Conservation (phyloP, 2,329 filamentous ascomycete genomes). For the Rhinocladiella mackenziei region DNA sequence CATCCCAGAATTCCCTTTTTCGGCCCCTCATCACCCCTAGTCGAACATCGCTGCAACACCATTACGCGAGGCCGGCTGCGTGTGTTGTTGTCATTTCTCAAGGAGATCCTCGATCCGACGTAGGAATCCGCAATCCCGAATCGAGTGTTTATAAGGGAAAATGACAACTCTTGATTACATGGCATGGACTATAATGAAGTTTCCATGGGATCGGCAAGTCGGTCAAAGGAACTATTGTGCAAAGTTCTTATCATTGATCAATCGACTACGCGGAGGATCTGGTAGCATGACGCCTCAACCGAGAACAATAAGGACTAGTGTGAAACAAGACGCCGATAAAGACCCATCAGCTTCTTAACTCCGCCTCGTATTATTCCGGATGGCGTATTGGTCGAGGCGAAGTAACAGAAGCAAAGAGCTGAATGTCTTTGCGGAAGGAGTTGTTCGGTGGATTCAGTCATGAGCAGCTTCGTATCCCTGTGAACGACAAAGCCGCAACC, state of each 20-base stretch:
- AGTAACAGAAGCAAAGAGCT: neutral
- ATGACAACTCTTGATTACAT: conserved; percentile 14
- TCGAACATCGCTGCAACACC: conserved; percentile 14
- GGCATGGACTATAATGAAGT: conserved; percentile 7
- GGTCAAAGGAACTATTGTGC: conserved; percentile 2
- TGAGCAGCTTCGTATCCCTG: too few species aligned
- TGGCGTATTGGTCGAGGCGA: neutral
- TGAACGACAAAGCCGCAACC: conserved; percentile 19
- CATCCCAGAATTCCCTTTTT: conserved; percentile 2
- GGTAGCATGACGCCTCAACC: conserved; percentile 13
- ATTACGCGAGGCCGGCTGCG: conserved; percentile 6
- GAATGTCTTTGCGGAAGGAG: neutral
- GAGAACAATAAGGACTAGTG: conserved; percentile 19
- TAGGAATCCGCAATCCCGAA: too few species aligned
- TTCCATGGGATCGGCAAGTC: neutral
- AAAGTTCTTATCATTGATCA: conserved; percentile 9
- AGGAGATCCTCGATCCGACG: conserved; percentile 13
- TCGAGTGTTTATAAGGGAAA: too few species aligned
- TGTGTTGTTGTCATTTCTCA: conserved; percentile 1
- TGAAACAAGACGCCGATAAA: conserved; percentile 17
- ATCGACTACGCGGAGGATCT: conserved; percentile 10
- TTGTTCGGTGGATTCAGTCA: too few species aligned
- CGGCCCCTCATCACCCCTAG: conserved; percentile 15
- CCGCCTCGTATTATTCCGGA: neutral
- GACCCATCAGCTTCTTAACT: conserved; percentile 1